These are phyloP conservation scores for Cryptococcus depauperatus DNA, from an alignment of 1,284 basidiomycete species.

Conservation along the genomic window DNA sequence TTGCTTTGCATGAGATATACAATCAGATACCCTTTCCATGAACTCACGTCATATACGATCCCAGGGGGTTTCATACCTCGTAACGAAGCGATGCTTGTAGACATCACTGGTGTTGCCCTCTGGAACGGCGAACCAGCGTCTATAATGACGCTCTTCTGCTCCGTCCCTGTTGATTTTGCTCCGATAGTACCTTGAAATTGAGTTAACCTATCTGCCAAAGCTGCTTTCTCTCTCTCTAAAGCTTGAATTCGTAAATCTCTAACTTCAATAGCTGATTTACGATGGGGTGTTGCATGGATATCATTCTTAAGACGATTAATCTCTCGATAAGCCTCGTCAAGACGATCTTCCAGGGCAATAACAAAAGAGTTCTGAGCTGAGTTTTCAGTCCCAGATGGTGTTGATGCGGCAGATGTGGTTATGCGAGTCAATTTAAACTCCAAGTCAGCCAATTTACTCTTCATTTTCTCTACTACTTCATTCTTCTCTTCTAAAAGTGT, in stretches of 20 bases:
- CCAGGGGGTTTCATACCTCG: conserved; percentile 41
- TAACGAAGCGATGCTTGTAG: conserved; percentile 30
- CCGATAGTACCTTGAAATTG: background rate
- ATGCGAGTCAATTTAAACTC: conserved; percentile 6
- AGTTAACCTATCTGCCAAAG: conserved; percentile 25
- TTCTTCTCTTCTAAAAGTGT: conserved; percentile 21
- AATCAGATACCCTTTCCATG: background rate
- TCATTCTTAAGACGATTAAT: conserved; percentile 63
- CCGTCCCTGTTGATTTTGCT: background rate
- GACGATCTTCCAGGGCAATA: conserved; percentile 57
- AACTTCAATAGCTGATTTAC: conserved; percentile 27
- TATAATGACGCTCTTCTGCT: conserved; percentile 7
- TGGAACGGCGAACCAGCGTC: conserved; percentile 24
- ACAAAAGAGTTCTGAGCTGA: conserved; percentile 40
- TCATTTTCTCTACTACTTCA: conserved; percentile 24
- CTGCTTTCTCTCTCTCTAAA: conserved; percentile 36
- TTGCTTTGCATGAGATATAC: too few species aligned
- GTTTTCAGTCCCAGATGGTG: background rate
- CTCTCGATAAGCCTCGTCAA: conserved; percentile 71
- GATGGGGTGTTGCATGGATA: conserved; percentile 45
- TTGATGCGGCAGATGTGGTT: background rate
- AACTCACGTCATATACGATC: conserved; percentile 36
- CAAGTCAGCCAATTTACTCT: conserved; percentile 15
- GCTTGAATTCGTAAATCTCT: conserved; percentile 35
- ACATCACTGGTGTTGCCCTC: conserved; percentile 29